Percentiles rank a stretch among this genome's conserved stretches.
These are phyloP conservation scores for Balamuthia mandrillaris DNA, from an alignment of 208 protist genomes.

Conservation along the genomic window DNA sequence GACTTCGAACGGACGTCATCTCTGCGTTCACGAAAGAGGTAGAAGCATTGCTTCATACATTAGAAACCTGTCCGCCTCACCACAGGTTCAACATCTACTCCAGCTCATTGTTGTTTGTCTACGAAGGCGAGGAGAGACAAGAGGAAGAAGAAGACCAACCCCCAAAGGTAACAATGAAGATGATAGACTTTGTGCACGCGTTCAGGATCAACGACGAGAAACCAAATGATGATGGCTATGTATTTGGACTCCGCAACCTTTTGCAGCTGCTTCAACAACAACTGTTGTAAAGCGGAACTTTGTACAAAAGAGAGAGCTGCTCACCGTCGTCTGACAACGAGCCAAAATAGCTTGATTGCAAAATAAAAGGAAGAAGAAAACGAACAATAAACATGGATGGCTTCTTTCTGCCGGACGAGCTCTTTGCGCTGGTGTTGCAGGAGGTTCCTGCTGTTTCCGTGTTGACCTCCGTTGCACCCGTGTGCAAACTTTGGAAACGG, in stretches of 20 bases:
- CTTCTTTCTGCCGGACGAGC: no score
- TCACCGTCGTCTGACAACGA: no score
- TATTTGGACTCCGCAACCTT: constrained; percentile 2
- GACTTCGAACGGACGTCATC: background rate
- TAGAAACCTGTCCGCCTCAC: background rate
- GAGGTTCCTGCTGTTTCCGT: no score
- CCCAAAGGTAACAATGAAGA: background rate
- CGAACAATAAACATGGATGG: no score
- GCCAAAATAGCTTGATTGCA: no score
- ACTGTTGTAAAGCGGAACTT: no score
- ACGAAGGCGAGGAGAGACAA: constrained; percentile 9
- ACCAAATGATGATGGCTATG: background rate
- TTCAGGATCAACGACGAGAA: background rate
- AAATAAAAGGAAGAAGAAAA: no score
- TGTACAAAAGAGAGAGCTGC: no score
- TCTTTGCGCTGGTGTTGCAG: no score
- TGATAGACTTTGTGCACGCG: constrained; percentile 14
- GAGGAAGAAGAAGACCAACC: no score
- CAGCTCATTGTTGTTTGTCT: background rate
- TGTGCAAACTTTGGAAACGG: no score
- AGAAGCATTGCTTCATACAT: background rate
- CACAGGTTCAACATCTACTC: background rate
- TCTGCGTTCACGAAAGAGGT: background rate
- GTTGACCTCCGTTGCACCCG: no score
- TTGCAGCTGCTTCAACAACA: background rate